Conservation (phyloP, 257 asterid genomes). For the Solanum lycopersicoides region DNA sequence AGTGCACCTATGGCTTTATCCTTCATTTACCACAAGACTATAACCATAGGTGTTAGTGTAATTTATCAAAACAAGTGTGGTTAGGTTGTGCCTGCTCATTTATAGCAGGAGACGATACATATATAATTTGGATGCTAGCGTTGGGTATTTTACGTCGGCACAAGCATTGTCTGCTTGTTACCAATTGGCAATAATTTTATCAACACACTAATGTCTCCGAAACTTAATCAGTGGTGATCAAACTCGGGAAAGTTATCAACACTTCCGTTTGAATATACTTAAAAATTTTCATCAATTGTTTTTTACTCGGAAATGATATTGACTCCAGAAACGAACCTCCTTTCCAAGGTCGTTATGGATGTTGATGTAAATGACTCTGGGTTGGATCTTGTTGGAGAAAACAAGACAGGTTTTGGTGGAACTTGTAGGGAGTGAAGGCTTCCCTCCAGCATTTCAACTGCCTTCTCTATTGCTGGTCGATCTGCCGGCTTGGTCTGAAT, state of each 20-base stretch:
- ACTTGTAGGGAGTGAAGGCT: slow-evolving; percentile 26
- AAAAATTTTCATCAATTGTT: not conserved
- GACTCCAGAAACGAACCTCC: not conserved
- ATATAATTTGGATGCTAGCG: not conserved
- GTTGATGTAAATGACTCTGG: slow-evolving; percentile 4
- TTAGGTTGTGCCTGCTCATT: not conserved
- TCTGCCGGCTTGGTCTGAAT: slow-evolving; percentile 46
- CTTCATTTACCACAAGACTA: not conserved
- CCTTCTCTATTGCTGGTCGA: slow-evolving; percentile 48
- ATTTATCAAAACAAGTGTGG: not conserved
- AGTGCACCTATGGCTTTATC: not conserved
- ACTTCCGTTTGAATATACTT: not conserved
- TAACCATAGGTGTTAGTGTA: not conserved
- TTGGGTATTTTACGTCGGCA: not conserved
- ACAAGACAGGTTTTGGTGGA: slow-evolving; percentile 44
- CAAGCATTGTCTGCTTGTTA: not conserved
- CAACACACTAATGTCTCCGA: not conserved
- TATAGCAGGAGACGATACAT: not conserved
- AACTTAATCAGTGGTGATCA: not conserved
- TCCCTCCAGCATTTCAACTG: slow-evolving; percentile 58
- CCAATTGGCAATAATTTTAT: not conserved
- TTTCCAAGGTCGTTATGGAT: not conserved
- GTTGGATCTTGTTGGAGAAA: slow-evolving; percentile 1
- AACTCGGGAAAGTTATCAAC: not conserved
- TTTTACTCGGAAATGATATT: not conserved